These are phyloP conservation scores for Penicillium atrosanguineum DNA, from an alignment of 495 filamentous ascomycete genomes.

Conservation along the genomic window DNA sequence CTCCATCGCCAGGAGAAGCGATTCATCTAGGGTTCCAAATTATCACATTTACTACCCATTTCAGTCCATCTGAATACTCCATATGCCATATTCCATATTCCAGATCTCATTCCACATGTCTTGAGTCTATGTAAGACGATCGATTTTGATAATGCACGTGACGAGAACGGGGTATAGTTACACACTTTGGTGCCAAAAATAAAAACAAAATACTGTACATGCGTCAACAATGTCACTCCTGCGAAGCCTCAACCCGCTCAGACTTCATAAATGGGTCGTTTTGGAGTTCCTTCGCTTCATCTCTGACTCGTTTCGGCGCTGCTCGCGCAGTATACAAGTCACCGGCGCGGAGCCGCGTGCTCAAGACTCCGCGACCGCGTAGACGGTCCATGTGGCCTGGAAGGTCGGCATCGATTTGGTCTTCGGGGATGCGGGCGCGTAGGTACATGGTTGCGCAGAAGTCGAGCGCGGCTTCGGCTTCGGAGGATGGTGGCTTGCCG, in stretches of 20 bases:
- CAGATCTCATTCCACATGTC: not conserved
- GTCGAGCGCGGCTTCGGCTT: conserved; percentile 27
- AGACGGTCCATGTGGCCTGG: not conserved
- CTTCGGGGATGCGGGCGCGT: conserved; percentile 19
- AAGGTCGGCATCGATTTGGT: not conserved
- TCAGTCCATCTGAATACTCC: not conserved
- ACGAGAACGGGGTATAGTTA: not conserved
- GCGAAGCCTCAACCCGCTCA: not conserved
- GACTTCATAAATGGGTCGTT: conserved; percentile 10
- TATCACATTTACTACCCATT: not conserved
- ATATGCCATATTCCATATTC: too few relatives aligned
- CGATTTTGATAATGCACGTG: not conserved
- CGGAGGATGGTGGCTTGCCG: conserved; percentile 12
- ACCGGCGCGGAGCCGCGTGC: not conserved
- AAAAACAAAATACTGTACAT: not conserved
- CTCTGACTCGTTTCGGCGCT: not conserved
- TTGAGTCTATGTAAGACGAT: not conserved
- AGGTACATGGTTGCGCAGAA: conserved; percentile 39
- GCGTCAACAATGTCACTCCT: not conserved
- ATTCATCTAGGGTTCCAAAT: not conserved
- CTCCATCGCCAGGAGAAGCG: not conserved
- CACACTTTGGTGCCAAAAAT: not conserved
- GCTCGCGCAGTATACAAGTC: not conserved
- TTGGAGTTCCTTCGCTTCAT: conserved; percentile 5
- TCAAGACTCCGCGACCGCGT: not conserved